Percentiles rank a stretch among this genome's conserved stretches.
phyloP scores from a whole-genome alignment of 768 basidiomycete species.

The Tephrocybe sp. region DNA sequence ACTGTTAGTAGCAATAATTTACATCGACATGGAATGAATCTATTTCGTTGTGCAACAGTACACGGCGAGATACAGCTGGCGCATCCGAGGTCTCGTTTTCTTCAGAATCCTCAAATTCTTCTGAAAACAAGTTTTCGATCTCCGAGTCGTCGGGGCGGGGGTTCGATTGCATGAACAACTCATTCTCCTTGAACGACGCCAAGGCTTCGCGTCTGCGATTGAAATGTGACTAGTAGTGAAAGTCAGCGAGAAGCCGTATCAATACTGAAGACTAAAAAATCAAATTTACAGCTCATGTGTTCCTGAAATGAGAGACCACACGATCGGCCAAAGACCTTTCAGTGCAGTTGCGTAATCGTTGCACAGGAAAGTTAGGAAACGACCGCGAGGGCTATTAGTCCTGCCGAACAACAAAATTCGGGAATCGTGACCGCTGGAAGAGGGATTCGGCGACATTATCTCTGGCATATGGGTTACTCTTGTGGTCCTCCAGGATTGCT shows the following conservation, averaged over 20 bases:
- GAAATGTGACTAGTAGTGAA: too few species aligned
- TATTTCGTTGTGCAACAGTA: too few species aligned
- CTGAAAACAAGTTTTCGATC: conserved; percentile 2
- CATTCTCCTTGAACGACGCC: neutral
- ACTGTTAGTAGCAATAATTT: too few species aligned
- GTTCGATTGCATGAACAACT: conserved; percentile 4
- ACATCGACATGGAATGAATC: too few species aligned
- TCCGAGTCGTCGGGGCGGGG: conserved; percentile 5
- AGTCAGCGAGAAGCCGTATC: too few species aligned
- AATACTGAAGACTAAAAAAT: neutral
- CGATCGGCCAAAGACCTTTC: conserved; percentile 6
- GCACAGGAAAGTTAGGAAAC: conserved; percentile 5
- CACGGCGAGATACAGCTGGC: too few species aligned
- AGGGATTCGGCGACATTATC: conserved; percentile 1
- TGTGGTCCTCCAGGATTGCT: too few species aligned
- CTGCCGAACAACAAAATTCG: conserved; percentile 1
- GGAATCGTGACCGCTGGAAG: neutral
- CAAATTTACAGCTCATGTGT: conserved; percentile 4
- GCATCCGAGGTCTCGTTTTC: too few species aligned
- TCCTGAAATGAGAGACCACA: conserved; percentile 3
- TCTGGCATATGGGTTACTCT: too few species aligned
- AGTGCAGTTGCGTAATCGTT: neutral
- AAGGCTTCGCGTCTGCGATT: neutral
- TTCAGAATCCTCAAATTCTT: too few species aligned
- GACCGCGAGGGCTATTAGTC: conserved; percentile 3